Evolutionary conservation across 352 stramenopile species (phyloP).

Genomic region (Phytopythium mirpurense): DNA sequence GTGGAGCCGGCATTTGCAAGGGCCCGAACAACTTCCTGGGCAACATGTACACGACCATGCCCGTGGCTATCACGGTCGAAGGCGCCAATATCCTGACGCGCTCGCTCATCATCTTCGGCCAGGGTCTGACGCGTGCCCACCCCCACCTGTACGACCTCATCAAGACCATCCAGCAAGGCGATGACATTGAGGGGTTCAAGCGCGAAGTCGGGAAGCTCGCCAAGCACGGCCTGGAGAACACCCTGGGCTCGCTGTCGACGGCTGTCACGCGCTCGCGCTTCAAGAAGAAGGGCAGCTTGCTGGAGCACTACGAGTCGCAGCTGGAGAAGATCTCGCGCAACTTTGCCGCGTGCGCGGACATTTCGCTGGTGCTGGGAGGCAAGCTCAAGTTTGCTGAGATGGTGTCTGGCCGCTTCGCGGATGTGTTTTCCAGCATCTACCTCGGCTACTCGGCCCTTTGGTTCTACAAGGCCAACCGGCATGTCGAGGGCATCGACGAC

Average conservation of each 20-base stretch:
- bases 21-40: conserved; percentile 96
- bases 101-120: conserved; percentile 97
- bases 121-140: conserved; percentile 96
- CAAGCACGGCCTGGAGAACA: conserved; percentile 92
- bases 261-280: conserved; percentile 89
- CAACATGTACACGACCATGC: conserved; percentile 95
- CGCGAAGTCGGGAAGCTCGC: conserved; percentile 94
- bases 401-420: conserved; percentile 94
- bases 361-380: conserved; percentile 95
- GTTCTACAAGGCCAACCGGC: conserved; percentile 94
- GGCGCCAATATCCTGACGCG: conserved; percentile 98
- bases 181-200: conserved; percentile 93
- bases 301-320: conserved; percentile 96
- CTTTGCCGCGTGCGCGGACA: conserved; percentile 94
- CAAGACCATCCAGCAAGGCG: conserved; percentile 92
- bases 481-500: conserved; percentile 92
- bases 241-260: conserved; percentile 80
- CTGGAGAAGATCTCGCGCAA: conserved; percentile 95
- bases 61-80: conserved; percentile 97
- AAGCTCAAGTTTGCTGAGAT: conserved; percentile 99
- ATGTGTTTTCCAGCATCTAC: conserved; percentile 97
- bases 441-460: conserved; percentile 96
- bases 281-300: conserved; percentile 81
- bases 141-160: conserved; percentile 98
- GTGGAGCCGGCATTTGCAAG: conserved; percentile 95